Conservation (phyloP, 768 basidiomycete species). For the Nidularia sp. region DNA sequence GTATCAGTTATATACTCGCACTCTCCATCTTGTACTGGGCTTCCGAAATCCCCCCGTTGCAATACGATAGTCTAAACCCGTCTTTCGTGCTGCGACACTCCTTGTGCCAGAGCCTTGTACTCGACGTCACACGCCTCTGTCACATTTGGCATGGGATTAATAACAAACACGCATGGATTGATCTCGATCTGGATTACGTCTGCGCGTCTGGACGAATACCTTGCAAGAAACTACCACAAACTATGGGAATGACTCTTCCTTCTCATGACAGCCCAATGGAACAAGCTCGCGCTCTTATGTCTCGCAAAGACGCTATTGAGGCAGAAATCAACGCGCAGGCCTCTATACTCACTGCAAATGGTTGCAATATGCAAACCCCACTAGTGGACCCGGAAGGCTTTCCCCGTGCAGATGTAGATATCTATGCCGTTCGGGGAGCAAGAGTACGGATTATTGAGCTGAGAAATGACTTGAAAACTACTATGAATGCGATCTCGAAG, state of each 20-base stretch:
- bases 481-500: slow-evolving; percentile 64
- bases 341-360: slow-evolving; percentile 59
- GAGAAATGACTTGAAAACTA: slow-evolving; percentile 67
- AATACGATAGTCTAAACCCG: too few species aligned
- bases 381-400: slow-evolving; percentile 88
- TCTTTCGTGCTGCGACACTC: too few species aligned
- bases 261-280: slow-evolving; percentile 44
- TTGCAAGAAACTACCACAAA: background rate
- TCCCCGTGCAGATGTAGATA: slow-evolving; percentile 82
- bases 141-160: too few species aligned
- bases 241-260: slow-evolving; percentile 45
- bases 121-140: too few species aligned
- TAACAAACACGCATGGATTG: too few species aligned
- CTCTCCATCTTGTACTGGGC: too few species aligned
- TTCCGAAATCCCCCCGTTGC: too few species aligned
- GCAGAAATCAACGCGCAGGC: slow-evolving; percentile 61
- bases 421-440: slow-evolving; percentile 74
- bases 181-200: too few species aligned
- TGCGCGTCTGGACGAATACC: too few species aligned
- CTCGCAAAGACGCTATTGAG: slow-evolving; percentile 70
- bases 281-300: slow-evolving; percentile 60
- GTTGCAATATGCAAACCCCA: slow-evolving; percentile 62
- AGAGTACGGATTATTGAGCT: slow-evolving; percentile 77
- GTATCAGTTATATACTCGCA: too few species aligned
- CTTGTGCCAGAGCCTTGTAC: too few species aligned